phyloP scores from a whole-genome alignment of 257 asterid genomes.

The Jacaranda mimosifolia region DNA sequence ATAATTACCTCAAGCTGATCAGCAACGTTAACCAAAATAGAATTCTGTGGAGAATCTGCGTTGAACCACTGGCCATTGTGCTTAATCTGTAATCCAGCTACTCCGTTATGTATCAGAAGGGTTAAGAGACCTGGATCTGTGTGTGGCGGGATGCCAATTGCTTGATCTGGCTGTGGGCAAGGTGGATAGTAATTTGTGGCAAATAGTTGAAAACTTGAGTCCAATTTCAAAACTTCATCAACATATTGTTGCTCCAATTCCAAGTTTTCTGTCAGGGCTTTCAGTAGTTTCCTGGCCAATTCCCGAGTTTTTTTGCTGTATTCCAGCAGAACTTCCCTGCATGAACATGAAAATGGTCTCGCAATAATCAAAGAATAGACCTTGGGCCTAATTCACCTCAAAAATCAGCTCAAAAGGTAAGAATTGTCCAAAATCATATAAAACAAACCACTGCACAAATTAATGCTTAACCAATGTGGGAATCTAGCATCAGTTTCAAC shows the following conservation, averaged over 20 bases:
- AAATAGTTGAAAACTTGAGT: slow-evolving; percentile 49
- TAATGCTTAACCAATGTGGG: too few species aligned
- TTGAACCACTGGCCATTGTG: slow-evolving; percentile 50
- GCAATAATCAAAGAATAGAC: too few species aligned
- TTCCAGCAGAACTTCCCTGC: slow-evolving; percentile 11
- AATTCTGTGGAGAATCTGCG: slow-evolving; percentile 38
- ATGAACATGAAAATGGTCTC: too few species aligned
- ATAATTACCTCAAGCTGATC: slow-evolving; percentile 45
- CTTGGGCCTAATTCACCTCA: too few species aligned
- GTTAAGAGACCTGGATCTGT: slow-evolving; percentile 55
- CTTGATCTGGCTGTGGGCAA: slow-evolving; percentile 55
- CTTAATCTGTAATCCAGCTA: slow-evolving; percentile 49
- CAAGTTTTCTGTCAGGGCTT: slow-evolving; percentile 30
- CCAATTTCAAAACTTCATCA: slow-evolving; percentile 37
- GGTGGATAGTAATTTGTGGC: slow-evolving; percentile 50
- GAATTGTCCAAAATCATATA: too few species aligned
- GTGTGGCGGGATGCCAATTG: slow-evolving; percentile 57
- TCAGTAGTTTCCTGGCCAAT: not conserved
- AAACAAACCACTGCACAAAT: too few species aligned
- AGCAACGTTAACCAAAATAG: slow-evolving; percentile 46
- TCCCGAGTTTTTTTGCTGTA: not conserved
- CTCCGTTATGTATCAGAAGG: slow-evolving; percentile 45
- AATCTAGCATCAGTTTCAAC: too few species aligned
- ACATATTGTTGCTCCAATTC: slow-evolving; percentile 29
- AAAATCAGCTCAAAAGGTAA: too few species aligned